Evolutionary conservation across 192 early-diverging fungal species (phyloP).

Genomic region (Podila horticola): DNA sequence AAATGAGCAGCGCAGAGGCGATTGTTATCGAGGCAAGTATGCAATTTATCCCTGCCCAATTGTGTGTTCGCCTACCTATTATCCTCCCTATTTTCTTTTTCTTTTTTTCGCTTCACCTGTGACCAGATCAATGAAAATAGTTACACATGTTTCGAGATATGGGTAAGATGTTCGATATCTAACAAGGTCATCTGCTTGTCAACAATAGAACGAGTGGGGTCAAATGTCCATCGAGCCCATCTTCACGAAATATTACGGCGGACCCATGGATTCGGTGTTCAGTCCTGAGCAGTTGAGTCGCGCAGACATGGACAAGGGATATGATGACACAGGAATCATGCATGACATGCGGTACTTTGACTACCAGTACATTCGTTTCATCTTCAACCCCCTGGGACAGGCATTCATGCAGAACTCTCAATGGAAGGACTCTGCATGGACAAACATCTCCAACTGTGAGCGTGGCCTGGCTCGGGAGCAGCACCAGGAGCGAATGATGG

Average conservation of each 20-base stretch:
- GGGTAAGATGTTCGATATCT: background rate
- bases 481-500: constrained; percentile 63
- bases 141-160: background rate
- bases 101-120: background rate
- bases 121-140: background rate
- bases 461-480: constrained; percentile 64
- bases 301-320: constrained; percentile 8
- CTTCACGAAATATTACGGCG: constrained; percentile 67
- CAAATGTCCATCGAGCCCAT: constrained; percentile 59
- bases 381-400: constrained; percentile 58
- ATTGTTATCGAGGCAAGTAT: constrained; percentile 66
- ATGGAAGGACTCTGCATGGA: constrained; percentile 69
- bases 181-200: background rate
- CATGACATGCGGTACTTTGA: constrained; percentile 60
- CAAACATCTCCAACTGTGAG: constrained; percentile 46
- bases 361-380: constrained; percentile 65
- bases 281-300: constrained; percentile 53
- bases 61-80: background rate
- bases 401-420: constrained; percentile 57
- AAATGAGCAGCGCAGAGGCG: constrained; percentile 74
- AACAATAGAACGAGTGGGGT: constrained; percentile 72
- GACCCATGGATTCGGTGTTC: constrained; percentile 78
- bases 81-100: background rate
- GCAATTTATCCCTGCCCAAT: no score
- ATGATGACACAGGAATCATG: constrained; percentile 30